Percentiles rank a stretch among this genome's conserved stretches.
Conservation (phyloP, 2,329 filamentous ascomycete genomes). For the Pseudocercospora fijiensis region DNA sequence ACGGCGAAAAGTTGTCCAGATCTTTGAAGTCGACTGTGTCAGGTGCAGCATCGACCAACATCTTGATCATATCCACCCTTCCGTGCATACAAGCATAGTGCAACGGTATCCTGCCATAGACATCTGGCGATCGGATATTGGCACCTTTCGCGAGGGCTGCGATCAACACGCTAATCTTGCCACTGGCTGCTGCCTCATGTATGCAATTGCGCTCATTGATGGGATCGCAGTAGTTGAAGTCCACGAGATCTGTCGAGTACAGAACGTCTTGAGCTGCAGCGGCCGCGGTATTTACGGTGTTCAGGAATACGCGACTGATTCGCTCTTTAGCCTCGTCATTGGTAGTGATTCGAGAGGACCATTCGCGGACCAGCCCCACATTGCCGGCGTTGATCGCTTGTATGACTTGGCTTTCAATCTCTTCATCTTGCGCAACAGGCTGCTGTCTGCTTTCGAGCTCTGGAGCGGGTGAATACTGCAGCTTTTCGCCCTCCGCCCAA, state of each 20-base stretch:
- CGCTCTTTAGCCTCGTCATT: conserved; percentile 67
- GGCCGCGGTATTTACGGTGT: conserved; percentile 82
- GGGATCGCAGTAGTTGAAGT: conserved; percentile 91
- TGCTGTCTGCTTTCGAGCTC: conserved; percentile 39
- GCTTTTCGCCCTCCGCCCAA: conserved; percentile 94
- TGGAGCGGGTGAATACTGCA: conserved; percentile 58
- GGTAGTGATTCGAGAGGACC: conserved; percentile 68
- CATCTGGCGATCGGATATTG: conserved; percentile 77
- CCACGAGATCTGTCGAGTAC: conserved; percentile 76
- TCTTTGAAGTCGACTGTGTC: conserved; percentile 84
- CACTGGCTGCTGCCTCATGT: conserved; percentile 94
- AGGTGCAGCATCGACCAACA: conserved; percentile 49
- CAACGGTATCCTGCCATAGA: conserved; percentile 88
- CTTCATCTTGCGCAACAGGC: conserved; percentile 71
- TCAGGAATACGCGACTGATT: conserved; percentile 84
- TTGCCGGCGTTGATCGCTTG: conserved; percentile 86
- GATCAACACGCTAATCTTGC: conserved; percentile 73
- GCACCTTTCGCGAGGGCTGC: conserved; percentile 74
- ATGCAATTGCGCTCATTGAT: conserved; percentile 97
- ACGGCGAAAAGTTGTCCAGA: conserved; percentile 93
- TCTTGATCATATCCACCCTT: conserved; percentile 58
- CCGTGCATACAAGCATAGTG: conserved; percentile 98
- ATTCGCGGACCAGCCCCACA: conserved; percentile 71
- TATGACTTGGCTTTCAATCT: conserved; percentile 82
- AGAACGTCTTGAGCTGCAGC: conserved; percentile 72